Evolutionary conservation across 2,329 filamentous ascomycete genomes (phyloP).

Genomic region (Aspergillus awamori): DNA sequence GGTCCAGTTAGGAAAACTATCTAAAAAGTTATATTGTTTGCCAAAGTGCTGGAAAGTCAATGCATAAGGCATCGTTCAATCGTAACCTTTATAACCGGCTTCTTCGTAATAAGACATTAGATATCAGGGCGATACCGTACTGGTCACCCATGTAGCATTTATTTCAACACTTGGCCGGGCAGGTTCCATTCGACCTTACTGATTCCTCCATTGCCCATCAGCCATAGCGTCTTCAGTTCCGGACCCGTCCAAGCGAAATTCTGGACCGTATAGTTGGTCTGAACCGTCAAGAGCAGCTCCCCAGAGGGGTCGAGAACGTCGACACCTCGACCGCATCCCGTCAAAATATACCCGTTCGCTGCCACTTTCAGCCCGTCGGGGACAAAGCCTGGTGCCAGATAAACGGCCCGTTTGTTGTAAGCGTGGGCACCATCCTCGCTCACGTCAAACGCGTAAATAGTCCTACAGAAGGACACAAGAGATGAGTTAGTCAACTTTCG

Average conservation of each 20-base stretch:
- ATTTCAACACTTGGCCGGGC: slow-evolving; percentile 34
- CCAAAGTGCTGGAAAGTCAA: not conserved
- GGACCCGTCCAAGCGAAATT: slow-evolving; percentile 49
- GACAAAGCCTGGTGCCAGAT: slow-evolving; percentile 42
- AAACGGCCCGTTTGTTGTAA: slow-evolving; percentile 46
- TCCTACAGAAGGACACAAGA: slow-evolving; percentile 19
- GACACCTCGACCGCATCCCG: slow-evolving; percentile 44
- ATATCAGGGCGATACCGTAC: not conserved
- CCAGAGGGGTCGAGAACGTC: slow-evolving; percentile 46
- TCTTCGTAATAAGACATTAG: not conserved
- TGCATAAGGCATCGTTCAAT: not conserved
- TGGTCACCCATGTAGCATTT: not conserved
- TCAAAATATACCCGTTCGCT: slow-evolving; percentile 45
- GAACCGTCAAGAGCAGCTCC: slow-evolving; percentile 42
- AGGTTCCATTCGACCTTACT: slow-evolving; percentile 44
- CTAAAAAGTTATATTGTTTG: not conserved
- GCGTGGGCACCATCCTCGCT: slow-evolving; percentile 37
- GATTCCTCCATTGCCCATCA: slow-evolving; percentile 45
- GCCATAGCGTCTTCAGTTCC: slow-evolving; percentile 44
- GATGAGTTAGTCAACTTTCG: not conserved
- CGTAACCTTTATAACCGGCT: not conserved
- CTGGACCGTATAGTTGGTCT: slow-evolving; percentile 50
- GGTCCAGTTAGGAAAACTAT: not conserved
- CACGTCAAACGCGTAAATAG: slow-evolving; percentile 47
- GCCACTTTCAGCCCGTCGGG: slow-evolving; percentile 50